Evolutionary conservation across 768 basidiomycete genomes (phyloP), one percentile per base, ranked within the genome.

Genomic region (Termitomyces sp.): DNA sequence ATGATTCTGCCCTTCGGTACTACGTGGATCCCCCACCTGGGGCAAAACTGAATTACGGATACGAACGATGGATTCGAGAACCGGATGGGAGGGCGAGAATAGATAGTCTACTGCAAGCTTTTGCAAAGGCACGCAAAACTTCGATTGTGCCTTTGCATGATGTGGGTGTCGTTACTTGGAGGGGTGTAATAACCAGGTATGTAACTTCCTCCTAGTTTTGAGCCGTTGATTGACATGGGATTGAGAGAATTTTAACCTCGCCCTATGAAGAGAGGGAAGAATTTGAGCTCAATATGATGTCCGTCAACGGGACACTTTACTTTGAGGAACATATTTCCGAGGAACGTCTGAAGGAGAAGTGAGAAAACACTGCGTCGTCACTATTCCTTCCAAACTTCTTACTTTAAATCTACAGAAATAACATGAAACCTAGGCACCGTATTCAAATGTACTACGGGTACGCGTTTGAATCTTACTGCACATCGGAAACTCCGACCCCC

Each of bases 381-480:
- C 12, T 40, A 48, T 49, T 35, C 25, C 5, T 47, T n/a, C 11
- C n/a, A 19, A 21, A 23, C 2, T 37, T n/a, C 44, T 56, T 31
- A 40, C 55, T 47, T 31, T 47, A 44, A 12, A 38, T 51, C 21
- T 21, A 41, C 61, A 93, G 92, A 66, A 82, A 89, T 53, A 74
- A 86, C 56, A 78, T 87, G 72, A 72, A 80, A n/a, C 80, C 83
- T 11, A 80, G 80, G 12, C 86, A 88, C 31, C 82, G 81, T 1
- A 72, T 79, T 25, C 83, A 86, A 65, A 79, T 80, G 9, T 95
- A 95, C 69, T 91, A 87, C 68, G 93, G 92, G 17, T 95, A 95
- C 69, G 82, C 92, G 0, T 95, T 95, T 62, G 93, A 95, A 68
- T 89, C 91, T 16, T 95, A 87, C 64, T 92, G 90, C 69, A 95